These are phyloP conservation scores for Tympanopsis confertula DNA, from an alignment of 2,329 filamentous ascomycete species.

Conservation along the genomic window DNA sequence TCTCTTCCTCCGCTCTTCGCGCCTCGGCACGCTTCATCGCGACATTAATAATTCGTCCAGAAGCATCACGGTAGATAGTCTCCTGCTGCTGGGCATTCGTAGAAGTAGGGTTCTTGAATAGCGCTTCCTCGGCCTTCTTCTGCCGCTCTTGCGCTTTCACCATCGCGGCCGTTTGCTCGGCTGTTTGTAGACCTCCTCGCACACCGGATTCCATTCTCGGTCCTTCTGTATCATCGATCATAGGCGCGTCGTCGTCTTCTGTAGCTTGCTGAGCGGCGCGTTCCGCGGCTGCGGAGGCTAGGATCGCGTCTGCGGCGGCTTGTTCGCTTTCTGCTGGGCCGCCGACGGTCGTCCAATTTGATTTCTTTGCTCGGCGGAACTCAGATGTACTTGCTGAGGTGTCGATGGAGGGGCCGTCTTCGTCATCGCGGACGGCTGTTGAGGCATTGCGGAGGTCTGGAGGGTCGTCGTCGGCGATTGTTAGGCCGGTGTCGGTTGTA, in stretches of 20 bases:
- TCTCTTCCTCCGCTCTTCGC: constrained; percentile 42
- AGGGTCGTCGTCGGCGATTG: constrained; percentile 1
- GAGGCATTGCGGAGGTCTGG: constrained; percentile 2
- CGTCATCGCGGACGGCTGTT: constrained; percentile 13
- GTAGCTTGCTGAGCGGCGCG: constrained; percentile 20
- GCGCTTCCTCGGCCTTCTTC: constrained; percentile 35
- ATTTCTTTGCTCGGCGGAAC: constrained; percentile 40
- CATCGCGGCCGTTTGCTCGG: constrained; percentile 38
- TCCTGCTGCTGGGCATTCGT: constrained; percentile 32
- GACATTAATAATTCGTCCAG: constrained; percentile 55
- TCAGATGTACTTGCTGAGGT: constrained; percentile 21
- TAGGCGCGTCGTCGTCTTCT: constrained; percentile 25
- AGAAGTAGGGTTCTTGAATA: constrained; percentile 12
- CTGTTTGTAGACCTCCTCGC: constrained; percentile 47
- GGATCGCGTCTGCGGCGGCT: constrained; percentile 44
- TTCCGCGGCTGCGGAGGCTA: constrained; percentile 38
- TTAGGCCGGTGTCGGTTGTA: constrained; percentile 27
- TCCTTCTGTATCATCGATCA: constrained; percentile 20
- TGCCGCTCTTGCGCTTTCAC: constrained; percentile 26
- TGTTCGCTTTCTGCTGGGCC: constrained; percentile 24
- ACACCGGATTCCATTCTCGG: constrained; percentile 46
- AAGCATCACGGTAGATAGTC: constrained; percentile 56
- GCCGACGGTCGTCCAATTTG: constrained; percentile 40
- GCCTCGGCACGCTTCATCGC: constrained; percentile 55
- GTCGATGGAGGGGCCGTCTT: constrained; percentile 15